Evolutionary conservation across 495 filamentous ascomycete genomes (phyloP).

Genomic region (Penicillium salamii): DNA sequence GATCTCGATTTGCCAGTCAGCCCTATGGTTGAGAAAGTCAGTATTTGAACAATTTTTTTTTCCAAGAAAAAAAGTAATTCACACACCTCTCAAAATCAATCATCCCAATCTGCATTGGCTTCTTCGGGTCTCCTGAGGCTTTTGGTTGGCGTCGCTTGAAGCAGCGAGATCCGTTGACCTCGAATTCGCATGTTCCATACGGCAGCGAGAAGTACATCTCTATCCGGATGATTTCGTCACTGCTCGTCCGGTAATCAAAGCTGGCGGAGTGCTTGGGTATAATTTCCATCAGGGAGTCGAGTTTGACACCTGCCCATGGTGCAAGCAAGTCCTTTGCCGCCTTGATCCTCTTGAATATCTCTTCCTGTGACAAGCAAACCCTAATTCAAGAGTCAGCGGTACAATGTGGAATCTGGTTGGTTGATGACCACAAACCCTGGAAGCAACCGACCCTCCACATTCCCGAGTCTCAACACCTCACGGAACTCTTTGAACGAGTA

Average conservation of each 20-base stretch:
- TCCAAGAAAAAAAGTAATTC: not conserved
- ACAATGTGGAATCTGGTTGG: not conserved
- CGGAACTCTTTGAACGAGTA: conserved; percentile 1
- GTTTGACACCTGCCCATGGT: conserved; percentile 36
- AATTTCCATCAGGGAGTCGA: conserved; percentile 18
- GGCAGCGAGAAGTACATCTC: conserved; percentile 34
- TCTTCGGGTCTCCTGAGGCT: conserved; percentile 15
- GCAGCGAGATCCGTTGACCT: conserved; percentile 33
- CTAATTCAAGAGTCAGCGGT: conserved; percentile 8
- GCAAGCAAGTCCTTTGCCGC: conserved; percentile 45
- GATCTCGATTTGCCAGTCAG: conserved; percentile 41
- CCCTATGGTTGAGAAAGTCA: conserved; percentile 17
- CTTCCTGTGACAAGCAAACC: conserved; percentile 20
- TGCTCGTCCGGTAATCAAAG: conserved; percentile 38
- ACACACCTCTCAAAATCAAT: conserved; percentile 35
- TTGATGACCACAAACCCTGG: not conserved
- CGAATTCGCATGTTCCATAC: conserved; percentile 24
- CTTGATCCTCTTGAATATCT: conserved; percentile 24
- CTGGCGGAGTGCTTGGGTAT: conserved; percentile 35
- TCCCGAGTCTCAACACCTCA: not conserved
- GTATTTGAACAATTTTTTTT: not conserved
- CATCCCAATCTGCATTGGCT: conserved; percentile 33
- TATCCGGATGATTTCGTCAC: conserved; percentile 30
- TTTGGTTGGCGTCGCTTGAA: conserved; percentile 24
- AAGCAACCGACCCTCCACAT: not conserved